A percentile compares a stretch with the other conserved stretches of the same genome.
Evolutionary conservation across 1,139 yeast genomes (phyloP).

Genomic region (Nakaseomyces uthaithaninus): DNA sequence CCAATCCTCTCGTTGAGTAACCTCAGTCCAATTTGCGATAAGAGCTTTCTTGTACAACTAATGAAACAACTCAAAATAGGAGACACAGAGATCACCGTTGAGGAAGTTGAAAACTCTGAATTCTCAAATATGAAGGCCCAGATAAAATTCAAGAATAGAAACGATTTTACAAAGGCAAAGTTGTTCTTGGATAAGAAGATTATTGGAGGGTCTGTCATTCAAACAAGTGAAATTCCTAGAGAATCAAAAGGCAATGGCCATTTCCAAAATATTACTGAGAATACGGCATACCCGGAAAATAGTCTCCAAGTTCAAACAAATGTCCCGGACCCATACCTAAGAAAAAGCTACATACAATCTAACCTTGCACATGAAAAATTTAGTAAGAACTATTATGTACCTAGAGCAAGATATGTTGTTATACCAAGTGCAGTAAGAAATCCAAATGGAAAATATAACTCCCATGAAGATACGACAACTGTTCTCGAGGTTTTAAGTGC

Average conservation of each 20-base stretch:
- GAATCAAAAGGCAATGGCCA: too few species aligned
- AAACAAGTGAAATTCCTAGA: conserved; percentile 12
- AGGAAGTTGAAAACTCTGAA: conserved; percentile 9
- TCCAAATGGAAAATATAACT: conserved; percentile 8
- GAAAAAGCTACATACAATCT: neutral
- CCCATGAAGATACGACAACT: conserved; percentile 7
- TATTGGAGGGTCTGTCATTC: conserved; percentile 26
- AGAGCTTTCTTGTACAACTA: conserved; percentile 9
- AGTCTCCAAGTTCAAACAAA: neutral
- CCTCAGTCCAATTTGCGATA: conserved; percentile 24
- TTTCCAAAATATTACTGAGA: neutral
- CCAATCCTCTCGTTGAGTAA: conserved; percentile 21
- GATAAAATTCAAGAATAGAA: conserved; percentile 20
- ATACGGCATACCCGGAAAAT: neutral
- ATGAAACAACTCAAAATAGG: conserved; percentile 15
- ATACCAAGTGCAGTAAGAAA: neutral
- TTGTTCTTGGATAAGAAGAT: conserved; percentile 22
- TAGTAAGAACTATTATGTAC: conserved; percentile 1
- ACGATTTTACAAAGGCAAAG: conserved; percentile 20
- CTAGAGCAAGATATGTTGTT: neutral
- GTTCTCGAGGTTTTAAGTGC: conserved; percentile 23
- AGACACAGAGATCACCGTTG: conserved; percentile 10
- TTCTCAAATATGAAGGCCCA: conserved; percentile 21
- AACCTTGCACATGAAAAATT: neutral
- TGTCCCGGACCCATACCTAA: neutral